Base-by-base conservation (phyloP, 768 basidiomycete genomes). In the Leccinellum albellum region DNA sequence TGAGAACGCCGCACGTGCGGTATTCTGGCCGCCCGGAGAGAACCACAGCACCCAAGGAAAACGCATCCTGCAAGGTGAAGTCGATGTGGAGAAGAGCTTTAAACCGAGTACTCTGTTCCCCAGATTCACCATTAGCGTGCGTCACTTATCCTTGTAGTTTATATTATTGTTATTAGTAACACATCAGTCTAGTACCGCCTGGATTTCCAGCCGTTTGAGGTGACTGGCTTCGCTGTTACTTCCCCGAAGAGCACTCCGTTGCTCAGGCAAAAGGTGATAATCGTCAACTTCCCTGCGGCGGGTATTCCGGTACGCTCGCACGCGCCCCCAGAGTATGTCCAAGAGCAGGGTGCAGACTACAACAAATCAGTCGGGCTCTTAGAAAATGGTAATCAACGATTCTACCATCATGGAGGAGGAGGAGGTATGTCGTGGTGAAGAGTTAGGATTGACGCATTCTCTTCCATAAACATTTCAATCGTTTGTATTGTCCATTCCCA, bases 351-450 rank as follows among this genome's bases (percentile, higher is more conserved):
- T 37, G 74, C 71, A 21, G 77, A 86, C 63, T 83, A 81, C 64
- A 82, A 80, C 60, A 78, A 75, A 35, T 75, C 78, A 12, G 70
- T 81, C 31, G 82, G 80, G 14, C 75, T 80, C 35, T 66, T 82
- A 61, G 81, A 82, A 63, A 83, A 81, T 61, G 79, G 81, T 14
- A 82, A 84, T 64, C 81, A 83, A 62, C 71, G 79, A 61, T 84
- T 80, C 64, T 69, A 62, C 49, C 64, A 64, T 54, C 58, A 70
- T 26, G 61, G 61, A n/a, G 63, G 57, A 13, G 20, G 29, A 53
- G 61, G 46, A 9, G 59, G 53, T 9, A 23, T 44, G n/a, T 20
- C n/a, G 5, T 57, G 44, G 54, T 20, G 48, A 28, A 35, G 15
- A 23, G 14, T 31, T 26, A 35, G 4, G 23, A 3, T 21, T 4